Evolutionary conservation across 2,329 filamentous ascomycete genomes (phyloP), one percentile per base, ranked within the genome.

Genomic region (Acephala macrosclerotiorum): DNA sequence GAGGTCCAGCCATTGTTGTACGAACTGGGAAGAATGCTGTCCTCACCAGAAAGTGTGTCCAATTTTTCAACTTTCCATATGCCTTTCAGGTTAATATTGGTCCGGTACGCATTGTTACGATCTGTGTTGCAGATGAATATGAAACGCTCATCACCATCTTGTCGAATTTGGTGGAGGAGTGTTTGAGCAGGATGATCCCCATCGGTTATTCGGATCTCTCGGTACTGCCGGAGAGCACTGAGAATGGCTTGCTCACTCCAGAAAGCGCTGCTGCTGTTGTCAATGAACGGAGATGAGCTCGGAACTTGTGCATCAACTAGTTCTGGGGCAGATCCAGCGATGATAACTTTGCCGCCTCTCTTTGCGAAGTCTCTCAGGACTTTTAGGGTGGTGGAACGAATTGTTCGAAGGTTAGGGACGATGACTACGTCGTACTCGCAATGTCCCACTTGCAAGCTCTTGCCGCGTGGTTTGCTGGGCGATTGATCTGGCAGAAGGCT

Each of bases 91-190:
- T 67, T 59, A 0, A 77, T 64, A 5, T 49, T 61, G n/a, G 72
- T 72, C 22, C 71, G 63, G 7, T 69, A 58, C 0, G 70, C 60
- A 1, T 65, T 67, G 12, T 59, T 68, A 2, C 74, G 70, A 38
- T 77, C 72, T 14, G 70, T 75, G 33, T 77, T 77, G 66, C 75
- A 76, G 60, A 77, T 71, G 58, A 77, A 77, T 1, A 76, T 61
- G 42, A 73, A 77, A 8, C 71, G 69, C 12, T 74, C 66, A 11
- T 73, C 68, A 3, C 60, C 70, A 29, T 77, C 76, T 29, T 76
- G 64, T 12, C 76, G 70, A 68, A 77, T 74, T 47, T 77, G 75
- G 58, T 77, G 74, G 1, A 77, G 62, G 6, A 77, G 38, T 16
- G 68, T 72, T 2, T 73, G 38, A 0, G 68, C 33, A 0, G 58